Evolutionary conservation across 371 early-diverging fungal species (phyloP), one percentile per base, ranked within the genome.

Genomic region (Lichtheimia ramosa): DNA sequence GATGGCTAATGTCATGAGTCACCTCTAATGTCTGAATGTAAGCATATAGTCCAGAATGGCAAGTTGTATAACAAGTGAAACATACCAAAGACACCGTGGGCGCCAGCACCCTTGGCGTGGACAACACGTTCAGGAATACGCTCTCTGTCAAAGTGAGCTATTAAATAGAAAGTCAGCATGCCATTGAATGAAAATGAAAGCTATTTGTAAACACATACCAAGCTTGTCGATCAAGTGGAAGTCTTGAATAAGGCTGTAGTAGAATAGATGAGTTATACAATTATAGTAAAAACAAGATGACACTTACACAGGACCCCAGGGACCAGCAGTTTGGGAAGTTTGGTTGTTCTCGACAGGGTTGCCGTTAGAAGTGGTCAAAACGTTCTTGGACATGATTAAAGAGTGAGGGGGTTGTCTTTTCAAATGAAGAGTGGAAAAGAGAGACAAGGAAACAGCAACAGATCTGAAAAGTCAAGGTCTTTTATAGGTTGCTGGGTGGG

Each of bases 81-180:
- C 25, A 43, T 74, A 83, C 85, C 87, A 74, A 92, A 91, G 71
- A 84, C 78, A 51, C 93, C 93, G 66, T 90, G 90, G 51, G 92
- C 91, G 57, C 90, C 92, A 59, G 88, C 88, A 34, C 92, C 92
- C 65, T 89, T 89, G 74, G 92, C 92, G 62, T 92, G 91, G 54
- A 92, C 91, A 54, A 92, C 92, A 63, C 92, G 87, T 63, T 92
- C 91, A 24, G 92, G 92, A 54, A 88, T 85, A 59, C 92, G 85
- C 72, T 92, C 92, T 58, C 88, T 87, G 76, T 92, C 91, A 81
- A 92, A 92, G 75, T 90, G 92, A 57, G 88, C 73, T 54, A 43
- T 5, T 18, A 28, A 42, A 12, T 13, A 14, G 8, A n/a, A 24
- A 12, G 10, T 34, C 34, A 34, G 34, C 34, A 34, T 34, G 43